phyloP scores from a whole-genome alignment of 192 early-diverging fungal species.

The Entomortierella lignicola region DNA sequence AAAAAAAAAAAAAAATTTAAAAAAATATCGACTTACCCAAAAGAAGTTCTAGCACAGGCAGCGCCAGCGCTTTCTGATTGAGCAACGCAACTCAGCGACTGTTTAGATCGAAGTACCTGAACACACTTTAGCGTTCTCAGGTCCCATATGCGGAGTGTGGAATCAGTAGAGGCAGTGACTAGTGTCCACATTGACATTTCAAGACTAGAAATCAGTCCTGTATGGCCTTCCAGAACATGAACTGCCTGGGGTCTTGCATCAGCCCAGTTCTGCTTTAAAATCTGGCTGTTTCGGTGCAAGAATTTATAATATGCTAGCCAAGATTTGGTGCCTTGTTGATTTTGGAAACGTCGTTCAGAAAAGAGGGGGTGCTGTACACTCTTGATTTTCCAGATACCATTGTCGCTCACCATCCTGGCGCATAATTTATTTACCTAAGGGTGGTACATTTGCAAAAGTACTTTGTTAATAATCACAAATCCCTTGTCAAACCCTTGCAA shows the following conservation, averaged over 20 bases:
- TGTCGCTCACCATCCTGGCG: slow-evolving; percentile 19
- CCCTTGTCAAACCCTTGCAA: no score
- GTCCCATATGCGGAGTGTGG: slow-evolving; percentile 79
- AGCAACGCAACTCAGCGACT: slow-evolving; percentile 38
- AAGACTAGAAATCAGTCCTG: slow-evolving; percentile 31
- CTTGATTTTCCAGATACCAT: slow-evolving; percentile 44
- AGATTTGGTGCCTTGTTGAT: slow-evolving; percentile 6
- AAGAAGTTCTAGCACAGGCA: slow-evolving; percentile 44
- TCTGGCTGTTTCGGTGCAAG: slow-evolving; percentile 16
- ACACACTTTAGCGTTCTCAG: slow-evolving; percentile 64
- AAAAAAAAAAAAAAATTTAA: background rate
- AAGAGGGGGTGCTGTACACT: slow-evolving; percentile 33
- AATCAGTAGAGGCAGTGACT: slow-evolving; percentile 75
- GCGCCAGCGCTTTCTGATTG: slow-evolving; percentile 26
- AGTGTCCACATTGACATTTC: slow-evolving; percentile 58
- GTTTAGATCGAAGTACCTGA: slow-evolving; percentile 25
- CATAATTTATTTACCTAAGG: slow-evolving; percentile 24
- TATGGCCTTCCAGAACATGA: slow-evolving; percentile 48
- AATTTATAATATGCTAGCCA: slow-evolving; percentile 35
- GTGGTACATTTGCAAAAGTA: no score
- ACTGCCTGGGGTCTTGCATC: slow-evolving; percentile 31
- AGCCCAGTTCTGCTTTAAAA: slow-evolving; percentile 35
- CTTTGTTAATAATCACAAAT: no score
- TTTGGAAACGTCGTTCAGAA: slow-evolving; percentile 10
- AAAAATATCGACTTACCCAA: slow-evolving; percentile 22